Conservation (phyloP, 768 basidiomycete species). For the Kwoniella mangroviensis region DNA sequence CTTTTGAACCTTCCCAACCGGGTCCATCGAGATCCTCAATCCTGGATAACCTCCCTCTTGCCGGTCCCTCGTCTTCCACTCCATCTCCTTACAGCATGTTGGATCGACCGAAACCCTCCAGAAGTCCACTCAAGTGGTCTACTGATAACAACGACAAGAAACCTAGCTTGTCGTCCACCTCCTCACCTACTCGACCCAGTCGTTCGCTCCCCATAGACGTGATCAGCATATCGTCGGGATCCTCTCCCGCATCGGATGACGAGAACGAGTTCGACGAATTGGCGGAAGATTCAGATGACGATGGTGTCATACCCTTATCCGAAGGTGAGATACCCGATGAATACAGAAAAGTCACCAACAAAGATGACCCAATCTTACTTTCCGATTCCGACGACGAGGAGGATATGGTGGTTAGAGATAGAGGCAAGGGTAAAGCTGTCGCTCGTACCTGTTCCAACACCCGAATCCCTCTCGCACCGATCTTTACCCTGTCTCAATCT, state of each 20-base stretch:
- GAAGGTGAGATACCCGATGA: constrained; percentile 30
- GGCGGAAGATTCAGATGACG: constrained; percentile 14
- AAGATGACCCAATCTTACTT: constrained; percentile 27
- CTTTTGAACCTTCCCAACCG: neutral
- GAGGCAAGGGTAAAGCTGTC: constrained; percentile 16
- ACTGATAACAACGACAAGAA: neutral
- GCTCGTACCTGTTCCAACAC: neutral
- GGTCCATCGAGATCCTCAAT: neutral
- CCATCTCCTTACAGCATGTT: neutral
- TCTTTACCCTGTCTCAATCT: neutral
- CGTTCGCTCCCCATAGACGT: neutral
- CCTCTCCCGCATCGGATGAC: constrained; percentile 8
- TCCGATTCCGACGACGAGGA: constrained; percentile 26
- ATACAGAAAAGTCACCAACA: constrained; percentile 32
- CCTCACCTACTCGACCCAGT: neutral
- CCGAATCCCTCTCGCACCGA: constrained; percentile 18
- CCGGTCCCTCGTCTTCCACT: neutral
- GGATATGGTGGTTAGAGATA: constrained; percentile 6
- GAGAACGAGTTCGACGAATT: constrained; percentile 11
- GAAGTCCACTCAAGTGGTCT: neutral
- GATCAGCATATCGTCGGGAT: constrained; percentile 2
- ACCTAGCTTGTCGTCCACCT: neutral
- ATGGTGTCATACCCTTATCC: constrained; percentile 26
- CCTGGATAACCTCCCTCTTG: neutral
- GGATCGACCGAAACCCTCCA: neutral